Conservation (phyloP, 495 filamentous ascomycete genomes). For the Penicillium flavigenum region DNA sequence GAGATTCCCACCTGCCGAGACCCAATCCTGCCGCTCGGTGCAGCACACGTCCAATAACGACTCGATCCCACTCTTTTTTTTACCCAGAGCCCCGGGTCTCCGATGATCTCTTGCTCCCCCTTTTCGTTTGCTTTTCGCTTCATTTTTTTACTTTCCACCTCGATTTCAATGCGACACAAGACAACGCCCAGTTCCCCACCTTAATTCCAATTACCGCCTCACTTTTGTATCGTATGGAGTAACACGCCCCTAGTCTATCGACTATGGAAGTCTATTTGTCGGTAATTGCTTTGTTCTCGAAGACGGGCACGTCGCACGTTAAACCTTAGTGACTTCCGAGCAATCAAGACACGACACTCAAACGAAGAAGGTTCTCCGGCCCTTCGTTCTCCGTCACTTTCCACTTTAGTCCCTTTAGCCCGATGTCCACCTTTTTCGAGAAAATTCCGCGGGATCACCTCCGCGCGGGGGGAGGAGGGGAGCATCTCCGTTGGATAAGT, state of each 20-base stretch:
- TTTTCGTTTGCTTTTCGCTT: constrained; percentile 10
- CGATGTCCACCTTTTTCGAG: constrained; percentile 29
- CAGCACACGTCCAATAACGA: constrained; percentile 17
- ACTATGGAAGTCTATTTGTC: constrained; percentile 7
- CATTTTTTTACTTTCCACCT: background rate
- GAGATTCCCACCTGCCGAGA: constrained; percentile 18
- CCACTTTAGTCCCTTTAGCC: constrained; percentile 4
- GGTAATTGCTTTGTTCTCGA: constrained; percentile 13
- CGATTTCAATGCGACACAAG: constrained; percentile 10
- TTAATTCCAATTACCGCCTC: constrained; percentile 3
- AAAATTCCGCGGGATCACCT: constrained; percentile 28
- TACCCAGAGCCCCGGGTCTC: constrained; percentile 19
- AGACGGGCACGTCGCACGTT: constrained; percentile 19
- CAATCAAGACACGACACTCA: background rate
- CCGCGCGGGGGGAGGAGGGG: constrained; percentile 17
- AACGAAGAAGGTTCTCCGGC: constrained; percentile 13
- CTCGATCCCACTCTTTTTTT: background rate
- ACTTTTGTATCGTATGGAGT: background rate
- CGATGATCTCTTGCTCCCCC: constrained; percentile 22
- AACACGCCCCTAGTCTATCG: constrained; percentile 1
- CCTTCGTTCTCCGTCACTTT: constrained; percentile 13
- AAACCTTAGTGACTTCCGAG: constrained; percentile 17
- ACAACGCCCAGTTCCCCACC: constrained; percentile 5
- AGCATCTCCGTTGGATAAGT: constrained; percentile 6
- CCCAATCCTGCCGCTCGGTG: constrained; percentile 25